Evolutionary conservation across 306 rosid genomes (phyloP).

Genomic region (Sophora flavescens): DNA sequence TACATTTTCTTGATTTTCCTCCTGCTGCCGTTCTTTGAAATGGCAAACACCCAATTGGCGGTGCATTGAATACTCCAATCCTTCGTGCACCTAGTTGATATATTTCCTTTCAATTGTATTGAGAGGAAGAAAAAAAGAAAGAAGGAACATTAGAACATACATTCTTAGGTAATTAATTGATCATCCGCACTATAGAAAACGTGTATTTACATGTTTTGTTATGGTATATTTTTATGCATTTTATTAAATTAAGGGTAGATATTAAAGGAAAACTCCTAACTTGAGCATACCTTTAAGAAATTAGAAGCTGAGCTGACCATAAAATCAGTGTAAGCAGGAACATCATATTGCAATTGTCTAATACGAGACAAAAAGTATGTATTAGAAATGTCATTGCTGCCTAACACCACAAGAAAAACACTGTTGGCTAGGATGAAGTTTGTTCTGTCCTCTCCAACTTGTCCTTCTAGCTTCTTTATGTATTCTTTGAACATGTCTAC

Average conservation of each 20-base stretch:
- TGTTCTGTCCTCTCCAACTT: slow-evolving; percentile 58
- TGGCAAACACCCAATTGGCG: slow-evolving; percentile 77
- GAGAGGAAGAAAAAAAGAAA: neutral
- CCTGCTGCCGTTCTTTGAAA: slow-evolving; percentile 69
- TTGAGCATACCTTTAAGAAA: slow-evolving; percentile 57
- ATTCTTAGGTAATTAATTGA: neutral
- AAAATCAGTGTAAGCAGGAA: slow-evolving; percentile 67
- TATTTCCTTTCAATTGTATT: slow-evolving; percentile 47
- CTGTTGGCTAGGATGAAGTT: slow-evolving; percentile 62
- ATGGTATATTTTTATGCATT: too few relatives aligned
- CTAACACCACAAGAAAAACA: slow-evolving; percentile 58
- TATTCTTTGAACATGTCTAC: slow-evolving; percentile 61
- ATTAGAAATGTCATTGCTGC: slow-evolving; percentile 75
- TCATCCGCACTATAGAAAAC: neutral
- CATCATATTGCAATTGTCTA: slow-evolving; percentile 56
- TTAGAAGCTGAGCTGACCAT: slow-evolving; percentile 52
- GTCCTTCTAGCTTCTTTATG: slow-evolving; percentile 48
- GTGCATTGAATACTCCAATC: slow-evolving; percentile 59
- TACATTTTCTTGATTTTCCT: slow-evolving; percentile 59
- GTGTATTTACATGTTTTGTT: neutral
- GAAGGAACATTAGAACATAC: too few relatives aligned
- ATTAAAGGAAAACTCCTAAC: neutral
- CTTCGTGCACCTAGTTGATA: slow-evolving; percentile 63
- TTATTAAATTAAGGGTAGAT: too few relatives aligned
- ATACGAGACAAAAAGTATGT: slow-evolving; percentile 54